Base-by-base conservation (phyloP, 148 eudicot species). In the Cornus suecica region DNA sequence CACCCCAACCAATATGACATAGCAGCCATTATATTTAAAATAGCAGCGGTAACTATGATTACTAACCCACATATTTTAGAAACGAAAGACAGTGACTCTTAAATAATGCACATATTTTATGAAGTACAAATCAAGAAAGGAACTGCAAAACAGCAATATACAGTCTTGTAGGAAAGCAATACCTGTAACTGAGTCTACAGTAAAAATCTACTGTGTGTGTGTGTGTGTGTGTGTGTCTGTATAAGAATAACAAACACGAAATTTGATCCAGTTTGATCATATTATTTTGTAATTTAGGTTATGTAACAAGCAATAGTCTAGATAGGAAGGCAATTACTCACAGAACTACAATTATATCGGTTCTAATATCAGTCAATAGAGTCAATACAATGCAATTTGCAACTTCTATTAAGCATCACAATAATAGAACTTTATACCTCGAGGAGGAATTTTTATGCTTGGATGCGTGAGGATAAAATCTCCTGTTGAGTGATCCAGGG, bases 401-500 rank as follows among this genome's bases (percentile, higher is more conserved):
- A 37, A 6, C 9, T 6, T 37, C 42, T 10, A 25, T 61, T 16
- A 42, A 18, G 18, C 14, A 25, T 25, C 25, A 24, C 18, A 10
- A 3, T 61, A 32, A 41, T 41, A 26, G 24, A 69, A 32, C 48
- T 24, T 28, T 22, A 65, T 83, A 90, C 99, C 99, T 88, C 94
- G 87, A 68, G 90, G 78, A 77, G 99, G 99, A 83, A 95, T 87
- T 83, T 87, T 85, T 58, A 93, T 79, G 70, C 82, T 83, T 23
- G 94, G 98, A 76, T 93, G 88, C 13, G 99, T 90, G 72, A 95
- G 90, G 72, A 93, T 73, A 83, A 93, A 95, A 62, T 95, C 97
- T 73, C 99, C 98, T 0, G 99, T 95, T 15, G 92, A 84, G 64
- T 73, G 94, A 78, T 93, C 97, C 76, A 95, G 73, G 14, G 97